Percentiles rank a stretch among this genome's conserved stretches.
These are phyloP conservation scores for Colletotrichum tofieldiae DNA, from an alignment of 2,329 filamentous ascomycete genomes.

Conservation along the genomic window DNA sequence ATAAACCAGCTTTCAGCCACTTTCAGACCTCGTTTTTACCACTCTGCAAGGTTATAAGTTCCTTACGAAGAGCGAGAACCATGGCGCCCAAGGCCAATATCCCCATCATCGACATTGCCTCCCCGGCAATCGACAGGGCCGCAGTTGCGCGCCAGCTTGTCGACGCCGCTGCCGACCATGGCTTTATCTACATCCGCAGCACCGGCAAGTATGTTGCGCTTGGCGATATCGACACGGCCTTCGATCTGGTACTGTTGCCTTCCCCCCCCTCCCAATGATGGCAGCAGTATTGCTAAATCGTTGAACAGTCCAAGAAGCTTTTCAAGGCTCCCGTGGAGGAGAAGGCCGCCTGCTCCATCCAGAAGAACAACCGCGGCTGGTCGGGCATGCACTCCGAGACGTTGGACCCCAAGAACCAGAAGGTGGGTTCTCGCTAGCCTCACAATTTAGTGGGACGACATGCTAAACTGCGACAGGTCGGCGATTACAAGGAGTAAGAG, in stretches of 20 bases:
- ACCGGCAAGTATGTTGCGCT: constrained; percentile 78
- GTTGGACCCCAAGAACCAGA: constrained; percentile 86
- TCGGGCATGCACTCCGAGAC: constrained; percentile 90
- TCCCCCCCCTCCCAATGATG: not conserved
- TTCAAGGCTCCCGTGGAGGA: constrained; percentile 80
- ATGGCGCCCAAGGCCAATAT: constrained; percentile 66
- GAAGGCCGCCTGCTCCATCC: constrained; percentile 83
- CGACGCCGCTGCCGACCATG: constrained; percentile 84
- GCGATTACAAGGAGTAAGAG: constrained; percentile 89
- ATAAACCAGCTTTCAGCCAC: not conserved
- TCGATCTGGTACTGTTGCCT: constrained; percentile 74
- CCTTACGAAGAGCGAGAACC: not conserved
- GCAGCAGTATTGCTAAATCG: not conserved
- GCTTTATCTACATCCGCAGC: constrained; percentile 92
- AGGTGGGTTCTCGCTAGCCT: constrained; percentile 63
- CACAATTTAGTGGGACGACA: not conserved
- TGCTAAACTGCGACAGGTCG: constrained; percentile 65
- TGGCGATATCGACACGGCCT: constrained; percentile 78
- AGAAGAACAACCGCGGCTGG: constrained; percentile 90
- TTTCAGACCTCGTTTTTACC: not conserved
- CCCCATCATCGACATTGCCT: constrained; percentile 87
- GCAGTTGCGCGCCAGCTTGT: constrained; percentile 79
- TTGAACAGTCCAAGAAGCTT: constrained; percentile 75
- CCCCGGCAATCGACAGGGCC: constrained; percentile 66
- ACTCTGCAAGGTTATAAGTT: not conserved